Evolutionary conservation across 192 early-diverging fungal species (phyloP).

Genomic region (Geosiphon pyriformis): DNA sequence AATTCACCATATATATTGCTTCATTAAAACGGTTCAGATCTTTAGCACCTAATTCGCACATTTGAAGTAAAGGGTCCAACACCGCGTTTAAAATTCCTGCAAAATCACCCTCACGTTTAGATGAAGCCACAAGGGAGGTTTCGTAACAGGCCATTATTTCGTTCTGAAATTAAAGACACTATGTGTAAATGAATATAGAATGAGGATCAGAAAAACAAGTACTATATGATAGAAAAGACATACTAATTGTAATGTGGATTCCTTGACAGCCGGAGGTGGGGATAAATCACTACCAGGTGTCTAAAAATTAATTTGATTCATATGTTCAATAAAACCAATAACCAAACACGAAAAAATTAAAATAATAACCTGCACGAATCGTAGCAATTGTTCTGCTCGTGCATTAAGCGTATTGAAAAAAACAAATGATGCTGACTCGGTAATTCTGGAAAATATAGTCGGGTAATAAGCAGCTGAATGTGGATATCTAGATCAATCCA

Average conservation of each 20-base stretch:
- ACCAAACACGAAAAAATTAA: not conserved
- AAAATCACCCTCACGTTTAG: conserved; percentile 57
- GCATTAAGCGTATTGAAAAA: conserved; percentile 54
- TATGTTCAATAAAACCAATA: not conserved
- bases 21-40: conserved; percentile 51
- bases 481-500: conserved; percentile 23
- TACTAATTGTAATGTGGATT: conserved; percentile 65
- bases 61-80: conserved; percentile 68
- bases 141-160: conserved; percentile 80
- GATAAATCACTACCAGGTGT: conserved; percentile 51
- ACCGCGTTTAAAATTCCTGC: conserved; percentile 56
- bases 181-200: not conserved
- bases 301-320: conserved; percentile 28
- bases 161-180: conserved; percentile 39
- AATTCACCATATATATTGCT: conserved; percentile 74
- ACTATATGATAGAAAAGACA: not conserved
- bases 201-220: not conserved
- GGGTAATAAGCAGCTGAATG: not conserved
- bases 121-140: conserved; percentile 54
- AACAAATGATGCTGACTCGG: conserved; percentile 44
- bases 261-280: conserved; percentile 60
- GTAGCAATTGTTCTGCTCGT: conserved; percentile 45
- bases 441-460: conserved; percentile 34
- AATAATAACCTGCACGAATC: conserved; percentile 38
- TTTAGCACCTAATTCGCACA: conserved; percentile 56